A percentile compares a stretch with the other conserved stretches of the same genome.
Conservation (phyloP, 441 rosid genomes). For the Cnidoscolus chayamansa region DNA sequence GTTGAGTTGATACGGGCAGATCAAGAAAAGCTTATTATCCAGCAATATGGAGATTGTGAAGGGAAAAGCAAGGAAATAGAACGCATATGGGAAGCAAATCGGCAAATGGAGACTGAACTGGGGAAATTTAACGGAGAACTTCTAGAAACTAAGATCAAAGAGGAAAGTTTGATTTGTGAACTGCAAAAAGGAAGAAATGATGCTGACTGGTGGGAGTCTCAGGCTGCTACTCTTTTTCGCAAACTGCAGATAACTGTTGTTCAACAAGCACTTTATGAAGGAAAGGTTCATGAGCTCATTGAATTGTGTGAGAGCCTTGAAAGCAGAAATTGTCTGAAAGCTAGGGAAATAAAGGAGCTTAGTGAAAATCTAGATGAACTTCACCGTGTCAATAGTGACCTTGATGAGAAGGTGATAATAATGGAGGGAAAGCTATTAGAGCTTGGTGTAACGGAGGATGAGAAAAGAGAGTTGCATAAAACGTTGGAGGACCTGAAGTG, state of each 20-base stretch:
- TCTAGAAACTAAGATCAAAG: slow-evolving; percentile 45
- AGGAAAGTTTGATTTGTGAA: slow-evolving; percentile 50
- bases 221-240: slow-evolving; percentile 44
- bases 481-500: slow-evolving; percentile 50
- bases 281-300: slow-evolving; percentile 49
- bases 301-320: slow-evolving; percentile 46
- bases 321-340: not conserved
- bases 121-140: slow-evolving; percentile 39
- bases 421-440: slow-evolving; percentile 37
- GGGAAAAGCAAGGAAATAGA: slow-evolving; percentile 44
- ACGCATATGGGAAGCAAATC: slow-evolving; percentile 37
- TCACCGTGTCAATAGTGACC: slow-evolving; percentile 42
- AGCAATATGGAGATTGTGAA: slow-evolving; percentile 49
- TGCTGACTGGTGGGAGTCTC: slow-evolving; percentile 52
- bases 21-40: slow-evolving; percentile 46
- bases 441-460: slow-evolving; percentile 12
- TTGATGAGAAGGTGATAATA: slow-evolving; percentile 47
- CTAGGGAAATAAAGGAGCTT: slow-evolving; percentile 39
- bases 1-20: slow-evolving; percentile 44
- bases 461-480: slow-evolving; percentile 44
- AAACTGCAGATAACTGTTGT: slow-evolving; percentile 54
- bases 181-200: slow-evolving; percentile 45
- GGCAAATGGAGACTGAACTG: slow-evolving; percentile 45
- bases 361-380: slow-evolving; percentile 43
- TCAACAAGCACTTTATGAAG: slow-evolving; percentile 55